phyloP scores from a whole-genome alignment of 441 rosid species.

The Oxalis stricta region DNA sequence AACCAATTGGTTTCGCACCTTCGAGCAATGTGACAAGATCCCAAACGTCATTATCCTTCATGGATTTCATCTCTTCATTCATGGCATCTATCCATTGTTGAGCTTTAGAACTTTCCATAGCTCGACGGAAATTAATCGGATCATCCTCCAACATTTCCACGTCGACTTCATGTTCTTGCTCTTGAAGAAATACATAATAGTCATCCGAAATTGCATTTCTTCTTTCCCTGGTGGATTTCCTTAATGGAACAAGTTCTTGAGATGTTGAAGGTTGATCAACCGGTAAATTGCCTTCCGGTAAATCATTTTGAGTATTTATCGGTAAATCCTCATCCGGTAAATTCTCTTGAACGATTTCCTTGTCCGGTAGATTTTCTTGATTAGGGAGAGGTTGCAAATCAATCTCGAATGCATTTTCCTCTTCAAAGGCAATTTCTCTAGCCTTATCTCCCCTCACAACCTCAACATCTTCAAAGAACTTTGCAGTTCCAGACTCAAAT shows the following conservation, averaged over 20 bases:
- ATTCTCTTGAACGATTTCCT: background rate
- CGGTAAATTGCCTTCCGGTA: too few relatives aligned
- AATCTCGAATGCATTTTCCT: background rate
- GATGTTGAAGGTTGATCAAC: too few relatives aligned
- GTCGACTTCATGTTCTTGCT: background rate
- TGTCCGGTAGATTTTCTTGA: background rate
- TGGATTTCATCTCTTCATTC: background rate
- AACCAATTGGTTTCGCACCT: background rate
- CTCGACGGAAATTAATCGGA: background rate
- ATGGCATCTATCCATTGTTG: background rate
- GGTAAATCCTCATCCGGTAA: background rate
- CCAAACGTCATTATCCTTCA: background rate
- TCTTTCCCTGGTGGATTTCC: background rate
- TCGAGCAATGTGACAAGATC: background rate
- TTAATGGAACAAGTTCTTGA: too few relatives aligned
- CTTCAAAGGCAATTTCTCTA: background rate
- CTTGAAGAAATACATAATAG: background rate
- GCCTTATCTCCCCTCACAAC: accelerated
- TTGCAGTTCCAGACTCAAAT: background rate
- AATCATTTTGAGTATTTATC: too few relatives aligned
- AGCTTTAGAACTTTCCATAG: background rate
- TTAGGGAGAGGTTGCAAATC: background rate
- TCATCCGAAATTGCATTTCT: background rate
- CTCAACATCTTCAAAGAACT: background rate
- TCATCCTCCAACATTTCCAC: background rate